Evolutionary conservation across 768 basidiomycete genomes (phyloP).

Genomic region (Auricularia sp.): DNA sequence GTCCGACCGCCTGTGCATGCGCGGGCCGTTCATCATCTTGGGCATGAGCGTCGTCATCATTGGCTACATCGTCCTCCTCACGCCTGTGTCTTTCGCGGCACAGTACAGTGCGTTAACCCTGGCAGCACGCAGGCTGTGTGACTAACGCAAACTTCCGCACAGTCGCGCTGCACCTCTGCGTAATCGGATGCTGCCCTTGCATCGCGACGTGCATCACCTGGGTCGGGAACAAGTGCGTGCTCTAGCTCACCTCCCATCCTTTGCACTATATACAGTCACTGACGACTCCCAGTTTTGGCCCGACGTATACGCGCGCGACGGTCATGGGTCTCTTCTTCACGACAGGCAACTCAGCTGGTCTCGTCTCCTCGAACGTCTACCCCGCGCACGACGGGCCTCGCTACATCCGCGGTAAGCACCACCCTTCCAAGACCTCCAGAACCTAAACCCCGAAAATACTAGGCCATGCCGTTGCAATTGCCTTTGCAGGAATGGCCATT

Average conservation of each 20-base stretch:
- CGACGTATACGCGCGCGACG: constrained; percentile 16
- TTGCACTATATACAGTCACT: background rate
- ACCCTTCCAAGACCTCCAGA: background rate
- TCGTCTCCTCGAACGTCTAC: constrained; percentile 14
- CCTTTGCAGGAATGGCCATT: constrained; percentile 11
- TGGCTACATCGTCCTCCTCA: constrained; percentile 11
- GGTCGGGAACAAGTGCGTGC: constrained; percentile 13
- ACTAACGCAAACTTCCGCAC: background rate
- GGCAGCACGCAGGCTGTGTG: background rate
- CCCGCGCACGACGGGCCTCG: constrained; percentile 12
- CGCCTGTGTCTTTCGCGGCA: constrained; percentile 3
- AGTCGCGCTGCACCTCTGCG: constrained; percentile 6
- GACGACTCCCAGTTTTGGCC: constrained; percentile 8
- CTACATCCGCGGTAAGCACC: constrained; percentile 12
- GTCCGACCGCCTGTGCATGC: constrained; percentile 23
- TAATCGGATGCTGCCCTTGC: constrained; percentile 2
- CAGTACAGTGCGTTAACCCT: constrained; percentile 4
- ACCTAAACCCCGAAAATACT: background rate
- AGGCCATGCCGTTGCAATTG: constrained; percentile 16
- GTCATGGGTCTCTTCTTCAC: constrained; percentile 21
- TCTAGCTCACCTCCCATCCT: background rate
- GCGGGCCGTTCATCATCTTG: constrained; percentile 24
- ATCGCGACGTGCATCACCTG: constrained; percentile 13
- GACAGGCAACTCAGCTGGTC: constrained; percentile 18
- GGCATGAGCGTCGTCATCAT: constrained; percentile 8